Base-by-base conservation (phyloP, 306 rosid genomes). In the Prinsepia uniflora region DNA sequence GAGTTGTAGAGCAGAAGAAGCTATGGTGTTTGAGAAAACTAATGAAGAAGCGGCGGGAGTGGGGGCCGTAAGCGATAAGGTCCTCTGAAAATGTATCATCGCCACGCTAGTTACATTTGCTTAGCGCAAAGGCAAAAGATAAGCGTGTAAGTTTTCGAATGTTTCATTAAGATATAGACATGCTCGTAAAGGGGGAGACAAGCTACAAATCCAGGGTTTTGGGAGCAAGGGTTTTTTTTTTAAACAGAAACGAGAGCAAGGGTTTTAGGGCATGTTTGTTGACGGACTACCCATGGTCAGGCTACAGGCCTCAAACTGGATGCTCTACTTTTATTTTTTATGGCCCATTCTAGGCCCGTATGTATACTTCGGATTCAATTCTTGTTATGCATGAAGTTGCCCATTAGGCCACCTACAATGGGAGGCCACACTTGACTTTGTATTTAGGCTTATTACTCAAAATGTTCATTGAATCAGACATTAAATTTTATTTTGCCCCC, bases 1-100 rank as follows among this genome's bases (percentile, higher is more conserved):
- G 39, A 81, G 72, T 19, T 80, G 80, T 41, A 67, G 76, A 65
- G 86, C 76, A 7, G 88, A 70, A 13, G 80, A 22, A 52, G 90
- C 24, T 22, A 82, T 66, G 56, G 74, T 39, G 12, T 67, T 19
- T 48, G 85, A 71, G 52, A 79, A 65, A 36, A 77, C 19, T 74
- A 62, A 80, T 43, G 81, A 83, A 72, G 81, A 48, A 15, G 82
- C 22, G 18, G 83, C 39, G 46, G 81, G 36, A 59, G 68, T n/a
- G 15, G 86, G 63, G 65, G 24, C 18, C 57, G 62, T 22, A 55
- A 70, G 78, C 45, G 85, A 75, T 24, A 87, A 67, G 76, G 86
- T 83, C 76, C 82, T 80, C 47, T 83, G 94, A 40, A 87, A 75
- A 48, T 80, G 85, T 68, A 88, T 81, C 96, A 89, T 86, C 11